Conservation (phyloP, 2,329 filamentous ascomycete species). For the Aotearoamyces nothofagi region DNA sequence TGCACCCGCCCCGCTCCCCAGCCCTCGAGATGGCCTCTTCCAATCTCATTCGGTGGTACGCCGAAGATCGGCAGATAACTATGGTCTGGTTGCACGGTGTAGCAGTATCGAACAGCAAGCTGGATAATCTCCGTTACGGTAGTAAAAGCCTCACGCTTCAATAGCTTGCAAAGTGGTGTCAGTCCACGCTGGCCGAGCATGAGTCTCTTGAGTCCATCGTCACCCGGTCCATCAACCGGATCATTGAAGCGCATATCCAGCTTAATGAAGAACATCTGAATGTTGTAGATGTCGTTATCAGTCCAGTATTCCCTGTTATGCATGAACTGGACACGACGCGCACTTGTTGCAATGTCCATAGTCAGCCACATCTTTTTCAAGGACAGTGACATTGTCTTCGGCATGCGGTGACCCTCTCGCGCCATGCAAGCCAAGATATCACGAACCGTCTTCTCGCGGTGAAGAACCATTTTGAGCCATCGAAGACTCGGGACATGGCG, state of each 20-base stretch:
- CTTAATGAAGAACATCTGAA: conserved; percentile 54
- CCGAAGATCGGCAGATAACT: conserved; percentile 26
- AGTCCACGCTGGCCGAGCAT: conserved; percentile 44
- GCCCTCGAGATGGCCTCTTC: conserved; percentile 35
- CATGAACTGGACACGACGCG: conserved; percentile 36
- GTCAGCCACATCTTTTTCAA: conserved; percentile 59
- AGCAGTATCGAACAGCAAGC: conserved; percentile 42
- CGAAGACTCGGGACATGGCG: conserved; percentile 44
- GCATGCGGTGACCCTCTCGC: conserved; percentile 39
- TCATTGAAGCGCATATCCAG: conserved; percentile 55
- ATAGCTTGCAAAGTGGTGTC: conserved; percentile 39
- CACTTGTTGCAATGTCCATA: conserved; percentile 48
- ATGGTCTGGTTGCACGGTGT: conserved; percentile 12
- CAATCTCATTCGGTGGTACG: conserved; percentile 35
- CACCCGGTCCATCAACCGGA: conserved; percentile 37
- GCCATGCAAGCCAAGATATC: conserved; percentile 50
- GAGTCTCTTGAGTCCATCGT: conserved; percentile 34
- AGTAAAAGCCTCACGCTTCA: conserved; percentile 39
- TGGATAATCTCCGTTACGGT: conserved; percentile 34
- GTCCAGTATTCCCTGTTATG: conserved; percentile 37
- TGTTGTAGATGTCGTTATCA: conserved; percentile 42
- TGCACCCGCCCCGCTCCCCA: conserved; percentile 33
- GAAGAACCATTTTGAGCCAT: conserved; percentile 54
- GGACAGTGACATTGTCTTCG: conserved; percentile 27
- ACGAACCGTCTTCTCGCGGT: conserved; percentile 36